Evolutionary conservation across 768 basidiomycete species (phyloP), one percentile per base, ranked within the genome.

Genomic region (Boletus reticulatus): DNA sequence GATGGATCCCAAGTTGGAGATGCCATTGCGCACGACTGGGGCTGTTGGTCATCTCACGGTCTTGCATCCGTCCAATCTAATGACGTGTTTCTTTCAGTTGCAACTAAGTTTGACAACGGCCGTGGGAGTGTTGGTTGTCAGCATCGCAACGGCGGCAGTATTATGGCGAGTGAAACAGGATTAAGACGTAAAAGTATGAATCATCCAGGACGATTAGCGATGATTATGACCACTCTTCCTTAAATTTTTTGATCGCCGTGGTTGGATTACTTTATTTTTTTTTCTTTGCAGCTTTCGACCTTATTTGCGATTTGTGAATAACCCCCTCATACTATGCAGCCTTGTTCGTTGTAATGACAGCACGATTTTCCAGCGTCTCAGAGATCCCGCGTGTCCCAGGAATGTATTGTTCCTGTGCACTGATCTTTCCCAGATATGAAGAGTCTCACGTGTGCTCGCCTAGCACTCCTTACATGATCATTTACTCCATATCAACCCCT

Each of bases 101-200:
- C 67, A 67, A 22, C 31, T 72, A 32, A 57, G 67, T 56, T 45
- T 73, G 61, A 84, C 61, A 53, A 78, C 86, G 2, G 85, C 84
- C 6, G 70, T 87, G 4, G 87, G 87, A 6, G 81, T 89, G 9
- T 66, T 88, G 17, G 77, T 90, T 5, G 69, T 90, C 29, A 78
- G 84, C 48, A 80, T 87, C 9, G 86, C 85, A 4, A 85, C 88
- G 3, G 85, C 81, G 13, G 88, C 87, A 8, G 87, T 90, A 48
- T 72, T 88, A 62, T 89, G 87, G 85, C 79, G 84, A 58, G 84
- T 88, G 29, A 84, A 82, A 57, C 74, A 75, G 34, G 76, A 78
- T 29, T 71, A 64, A 49, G 60, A 53, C 38, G 22, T 12, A 52
- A 58, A 61, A 51, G 37, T 37, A 53, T 58, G 58, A 37, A 55